These are phyloP conservation scores for Beauveria pseudobassiana DNA, from an alignment of 2,329 filamentous ascomycete genomes.

Conservation along the genomic window DNA sequence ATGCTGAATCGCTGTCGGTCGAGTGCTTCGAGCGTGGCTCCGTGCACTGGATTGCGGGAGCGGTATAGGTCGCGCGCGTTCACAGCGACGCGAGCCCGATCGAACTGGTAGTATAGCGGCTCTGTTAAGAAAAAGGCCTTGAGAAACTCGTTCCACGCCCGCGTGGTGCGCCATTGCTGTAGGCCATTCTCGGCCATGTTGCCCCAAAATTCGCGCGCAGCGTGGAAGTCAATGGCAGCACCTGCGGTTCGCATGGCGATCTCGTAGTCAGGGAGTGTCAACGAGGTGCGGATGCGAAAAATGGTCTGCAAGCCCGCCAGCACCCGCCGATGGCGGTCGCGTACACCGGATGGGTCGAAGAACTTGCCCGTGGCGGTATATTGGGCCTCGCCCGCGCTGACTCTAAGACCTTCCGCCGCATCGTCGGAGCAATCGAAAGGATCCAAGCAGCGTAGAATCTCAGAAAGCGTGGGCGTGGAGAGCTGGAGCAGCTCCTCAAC, in stretches of 20 bases:
- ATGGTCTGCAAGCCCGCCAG: constrained; percentile 29
- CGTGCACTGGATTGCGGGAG: constrained; percentile 12
- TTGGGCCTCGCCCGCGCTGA: constrained; percentile 33
- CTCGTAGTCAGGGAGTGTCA: constrained; percentile 33
- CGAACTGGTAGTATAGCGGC: constrained; percentile 38
- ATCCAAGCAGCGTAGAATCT: constrained; percentile 55
- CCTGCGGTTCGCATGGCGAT: constrained; percentile 40
- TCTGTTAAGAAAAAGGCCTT: constrained; percentile 40
- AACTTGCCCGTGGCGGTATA: constrained; percentile 28
- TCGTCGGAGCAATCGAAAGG: constrained; percentile 48
- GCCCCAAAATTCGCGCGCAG: constrained; percentile 29
- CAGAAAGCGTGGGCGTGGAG: constrained; percentile 50
- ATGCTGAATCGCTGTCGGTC: constrained; percentile 24
- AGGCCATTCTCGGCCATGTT: constrained; percentile 22
- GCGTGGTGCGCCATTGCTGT: constrained; percentile 23
- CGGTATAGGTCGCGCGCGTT: constrained; percentile 31
- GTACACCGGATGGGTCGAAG: constrained; percentile 38
- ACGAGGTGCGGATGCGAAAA: constrained; percentile 24
- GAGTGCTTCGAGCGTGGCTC: constrained; percentile 18
- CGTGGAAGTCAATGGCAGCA: constrained; percentile 30
- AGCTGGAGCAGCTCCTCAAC: constrained; percentile 31
- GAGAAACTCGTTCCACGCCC: constrained; percentile 38
- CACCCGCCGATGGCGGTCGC: constrained; percentile 31
- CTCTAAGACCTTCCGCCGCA: constrained; percentile 31
- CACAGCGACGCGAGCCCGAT: constrained; percentile 32